These are phyloP conservation scores for Aureobasidium melanogenum DNA, from an alignment of 2,329 filamentous ascomycete genomes.

Conservation along the genomic window DNA sequence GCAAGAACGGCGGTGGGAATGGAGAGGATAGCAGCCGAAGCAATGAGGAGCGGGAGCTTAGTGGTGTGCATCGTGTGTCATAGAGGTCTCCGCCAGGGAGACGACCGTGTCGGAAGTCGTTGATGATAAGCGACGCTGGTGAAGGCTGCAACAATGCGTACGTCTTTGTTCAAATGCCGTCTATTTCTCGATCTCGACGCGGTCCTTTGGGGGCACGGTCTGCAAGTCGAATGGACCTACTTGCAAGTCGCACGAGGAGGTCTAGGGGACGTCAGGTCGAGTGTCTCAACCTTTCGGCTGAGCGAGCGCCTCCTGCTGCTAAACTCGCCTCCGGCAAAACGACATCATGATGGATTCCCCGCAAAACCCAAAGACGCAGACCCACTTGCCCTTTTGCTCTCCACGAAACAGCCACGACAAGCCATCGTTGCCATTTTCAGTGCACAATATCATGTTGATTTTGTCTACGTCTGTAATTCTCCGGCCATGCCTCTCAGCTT, in stretches of 20 bases:
- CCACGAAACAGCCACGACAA: neutral
- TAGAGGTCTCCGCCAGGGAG: neutral
- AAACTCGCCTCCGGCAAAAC: neutral
- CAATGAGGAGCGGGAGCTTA: neutral
- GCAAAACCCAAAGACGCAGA: neutral
- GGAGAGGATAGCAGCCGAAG: neutral
- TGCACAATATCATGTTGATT: neutral
- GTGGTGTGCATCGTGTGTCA: neutral
- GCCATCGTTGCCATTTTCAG: neutral
- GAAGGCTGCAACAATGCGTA: neutral
- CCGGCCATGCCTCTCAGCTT: neutral
- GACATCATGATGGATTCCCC: constrained; percentile 8
- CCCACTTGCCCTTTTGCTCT: neutral
- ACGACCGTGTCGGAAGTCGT: neutral
- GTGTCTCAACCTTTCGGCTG: neutral
- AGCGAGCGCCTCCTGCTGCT: neutral
- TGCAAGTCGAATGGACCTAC: neutral
- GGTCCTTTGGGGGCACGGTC: neutral
- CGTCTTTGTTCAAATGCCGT: neutral
- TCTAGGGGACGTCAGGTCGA: neutral
- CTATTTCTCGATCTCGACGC: neutral
- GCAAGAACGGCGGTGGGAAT: neutral
- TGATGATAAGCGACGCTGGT: neutral
- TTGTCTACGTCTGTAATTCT: neutral
- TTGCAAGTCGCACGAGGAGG: neutral